These are phyloP conservation scores for Tuber indicum DNA, from an alignment of 495 filamentous ascomycete genomes.

Conservation along the genomic window DNA sequence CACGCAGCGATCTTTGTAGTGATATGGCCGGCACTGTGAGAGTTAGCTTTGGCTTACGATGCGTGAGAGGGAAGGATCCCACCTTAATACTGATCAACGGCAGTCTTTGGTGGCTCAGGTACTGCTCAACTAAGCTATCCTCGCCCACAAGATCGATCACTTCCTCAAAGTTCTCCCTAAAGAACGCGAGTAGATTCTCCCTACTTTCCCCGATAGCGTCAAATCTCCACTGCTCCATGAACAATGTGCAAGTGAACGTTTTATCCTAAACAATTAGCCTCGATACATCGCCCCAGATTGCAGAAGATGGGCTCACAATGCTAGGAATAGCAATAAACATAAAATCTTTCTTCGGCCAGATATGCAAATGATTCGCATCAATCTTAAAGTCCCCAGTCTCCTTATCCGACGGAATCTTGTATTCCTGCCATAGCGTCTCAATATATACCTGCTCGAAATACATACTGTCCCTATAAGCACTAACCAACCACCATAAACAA, in stretches of 20 bases:
- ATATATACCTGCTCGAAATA: constrained; percentile 93
- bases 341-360: constrained; percentile 85
- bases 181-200: constrained; percentile 58
- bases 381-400: constrained; percentile 61
- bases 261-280: constrained; percentile 53
- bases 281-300: constrained; percentile 13
- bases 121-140: constrained; percentile 61
- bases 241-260: constrained; percentile 92
- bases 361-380: constrained; percentile 87
- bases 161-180: constrained; percentile 76
- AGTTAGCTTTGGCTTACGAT: not conserved
- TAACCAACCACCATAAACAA: not conserved
- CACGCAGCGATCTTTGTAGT: constrained; percentile 68
- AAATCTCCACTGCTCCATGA: constrained; percentile 62
- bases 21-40: constrained; percentile 74
- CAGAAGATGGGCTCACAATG: constrained; percentile 45
- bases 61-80: not conserved
- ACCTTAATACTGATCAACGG: constrained; percentile 71
- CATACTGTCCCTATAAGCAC: constrained; percentile 53
- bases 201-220: constrained; percentile 54
- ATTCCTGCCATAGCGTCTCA: constrained; percentile 96
- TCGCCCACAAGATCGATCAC: constrained; percentile 74
- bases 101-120: constrained; percentile 72
- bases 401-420: constrained; percentile 62
- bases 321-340: constrained; percentile 99